phyloP scores from a whole-genome alignment of 2,329 filamentous ascomycete species.

The Penicillium sp. region DNA sequence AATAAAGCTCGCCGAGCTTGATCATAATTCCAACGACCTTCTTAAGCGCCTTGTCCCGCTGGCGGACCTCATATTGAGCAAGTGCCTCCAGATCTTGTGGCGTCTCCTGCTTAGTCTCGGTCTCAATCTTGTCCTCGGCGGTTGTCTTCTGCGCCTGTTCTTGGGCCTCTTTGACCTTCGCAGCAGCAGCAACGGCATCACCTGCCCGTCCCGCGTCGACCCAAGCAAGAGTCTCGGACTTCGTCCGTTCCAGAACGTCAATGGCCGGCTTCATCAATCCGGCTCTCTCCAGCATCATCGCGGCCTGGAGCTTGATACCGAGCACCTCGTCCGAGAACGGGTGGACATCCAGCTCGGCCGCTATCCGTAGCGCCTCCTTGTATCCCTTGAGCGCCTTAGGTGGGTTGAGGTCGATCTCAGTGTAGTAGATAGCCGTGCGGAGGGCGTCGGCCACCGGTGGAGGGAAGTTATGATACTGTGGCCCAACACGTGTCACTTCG shows the following conservation, averaged over 20 bases:
- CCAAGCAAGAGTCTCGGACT: slow-evolving; percentile 63
- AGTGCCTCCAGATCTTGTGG: slow-evolving; percentile 25
- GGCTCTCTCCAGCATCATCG: slow-evolving; percentile 76
- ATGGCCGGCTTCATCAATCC: slow-evolving; percentile 70
- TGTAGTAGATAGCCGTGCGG: slow-evolving; percentile 83
- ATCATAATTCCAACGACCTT: slow-evolving; percentile 75
- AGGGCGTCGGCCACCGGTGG: slow-evolving; percentile 59
- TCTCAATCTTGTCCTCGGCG: slow-evolving; percentile 21
- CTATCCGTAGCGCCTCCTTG: slow-evolving; percentile 73
- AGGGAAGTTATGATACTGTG: slow-evolving; percentile 47
- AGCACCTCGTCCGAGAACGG: slow-evolving; percentile 89
- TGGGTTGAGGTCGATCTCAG: slow-evolving; percentile 73
- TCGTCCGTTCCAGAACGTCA: slow-evolving; percentile 75
- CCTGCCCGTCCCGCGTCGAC: slow-evolving; percentile 30
- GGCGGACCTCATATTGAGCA: slow-evolving; percentile 37
- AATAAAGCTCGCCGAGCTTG: slow-evolving; percentile 83
- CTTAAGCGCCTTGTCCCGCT: slow-evolving; percentile 67
- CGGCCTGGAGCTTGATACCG: slow-evolving; percentile 82
- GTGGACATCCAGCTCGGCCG: slow-evolving; percentile 74
- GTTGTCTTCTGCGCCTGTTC: slow-evolving; percentile 23
- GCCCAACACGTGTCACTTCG: slow-evolving; percentile 44
- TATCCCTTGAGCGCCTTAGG: slow-evolving; percentile 82
- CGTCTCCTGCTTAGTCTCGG: slow-evolving; percentile 23
- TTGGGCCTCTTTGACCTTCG: slow-evolving; percentile 16
- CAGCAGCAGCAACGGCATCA: slow-evolving; percentile 14